Evolutionary conservation across 2,329 filamentous ascomycete species (phyloP).

Genomic region (Sclerotinia trifoliorum): DNA sequence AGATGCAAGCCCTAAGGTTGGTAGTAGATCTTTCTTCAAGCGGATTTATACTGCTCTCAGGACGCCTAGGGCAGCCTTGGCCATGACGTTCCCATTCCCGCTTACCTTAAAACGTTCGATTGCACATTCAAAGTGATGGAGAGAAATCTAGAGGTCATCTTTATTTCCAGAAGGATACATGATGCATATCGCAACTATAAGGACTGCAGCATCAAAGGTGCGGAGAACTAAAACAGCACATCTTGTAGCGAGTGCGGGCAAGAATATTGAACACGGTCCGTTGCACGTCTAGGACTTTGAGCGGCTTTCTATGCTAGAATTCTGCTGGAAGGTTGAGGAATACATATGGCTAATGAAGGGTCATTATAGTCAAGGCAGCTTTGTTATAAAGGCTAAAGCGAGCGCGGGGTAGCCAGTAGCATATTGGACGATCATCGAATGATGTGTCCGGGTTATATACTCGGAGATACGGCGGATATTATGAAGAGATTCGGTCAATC

Average conservation of each 20-base stretch:
- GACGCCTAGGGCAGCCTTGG: constrained; percentile 53
- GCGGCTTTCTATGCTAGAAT: constrained; percentile 55
- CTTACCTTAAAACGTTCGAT: constrained; percentile 58
- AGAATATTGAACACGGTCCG: constrained; percentile 49
- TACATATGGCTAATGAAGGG: constrained; percentile 60
- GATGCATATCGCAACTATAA: constrained; percentile 60
- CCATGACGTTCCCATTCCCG: constrained; percentile 52
- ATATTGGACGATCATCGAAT: constrained; percentile 53
- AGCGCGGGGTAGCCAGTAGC: constrained; percentile 53
- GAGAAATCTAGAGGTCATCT: constrained; percentile 49
- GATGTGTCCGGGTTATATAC: constrained; percentile 55
- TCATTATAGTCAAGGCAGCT: constrained; percentile 54
- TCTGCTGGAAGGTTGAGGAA: constrained; percentile 56
- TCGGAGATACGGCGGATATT: constrained; percentile 53
- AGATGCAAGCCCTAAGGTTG: constrained; percentile 11
- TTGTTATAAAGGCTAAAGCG: constrained; percentile 48
- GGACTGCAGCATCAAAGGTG: constrained; percentile 62
- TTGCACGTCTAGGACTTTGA: constrained; percentile 54
- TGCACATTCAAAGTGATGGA: constrained; percentile 59
- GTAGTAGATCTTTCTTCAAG: constrained; percentile 46
- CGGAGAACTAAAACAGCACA: constrained; percentile 61
- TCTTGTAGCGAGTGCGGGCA: constrained; percentile 44
- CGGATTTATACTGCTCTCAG: constrained; percentile 54
- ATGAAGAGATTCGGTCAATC: constrained; percentile 49
- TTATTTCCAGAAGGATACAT: constrained; percentile 56